Evolutionary conservation across 1,139 yeast species (phyloP), one percentile per base, ranked within the genome.

Genomic region (Blastobotrys illinoisensis): DNA sequence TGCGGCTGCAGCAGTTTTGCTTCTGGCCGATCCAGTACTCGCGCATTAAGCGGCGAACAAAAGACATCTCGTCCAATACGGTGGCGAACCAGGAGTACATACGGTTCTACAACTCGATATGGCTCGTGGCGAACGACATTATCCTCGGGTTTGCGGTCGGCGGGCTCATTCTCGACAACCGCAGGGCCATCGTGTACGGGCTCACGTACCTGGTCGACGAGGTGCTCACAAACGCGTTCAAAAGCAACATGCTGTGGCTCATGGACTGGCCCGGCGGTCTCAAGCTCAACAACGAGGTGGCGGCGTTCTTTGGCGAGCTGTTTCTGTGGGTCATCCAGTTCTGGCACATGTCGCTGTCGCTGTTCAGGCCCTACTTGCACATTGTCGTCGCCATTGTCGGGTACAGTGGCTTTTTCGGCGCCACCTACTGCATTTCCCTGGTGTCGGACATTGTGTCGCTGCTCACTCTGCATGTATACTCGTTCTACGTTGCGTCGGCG

Each of bases 251-350:
- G 11, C 62, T 75, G 1, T 87, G 96, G 95, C 76, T 95, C 40
- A 89, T 91, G 73, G 81, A 81, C 60, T 88, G 93, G 67, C 99
- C 99, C 0, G 97, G 95, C 9, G 99, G 99, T 1, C 83, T 95
- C 65, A 95, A 95, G 66, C 78, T 95, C 56, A 95, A 95, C 69
- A 85, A 83, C 55, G 97, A 90, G 65, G 75, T 95, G 40, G 91
- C 97, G 0, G 78, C 77, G 24, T 95, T 95, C 64, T 78, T 91
- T 68, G 96, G 97, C 21, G 96, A 90, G 56, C 72, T 95, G 51
- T 86, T 87, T 62, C 67, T 86, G 24, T 93, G 97, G 97, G 86
- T 91, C 7, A 77, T 91, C 48, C 81, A 80, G 53, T 80, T 86
- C 61, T 88, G 96, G 86, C 79, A 68, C 47, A 54, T 52, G 43